Evolutionary conservation across 2,329 filamentous ascomycete genomes (phyloP), one percentile per base, ranked within the genome.

Genomic region (Phaeoacremonium minimum): DNA sequence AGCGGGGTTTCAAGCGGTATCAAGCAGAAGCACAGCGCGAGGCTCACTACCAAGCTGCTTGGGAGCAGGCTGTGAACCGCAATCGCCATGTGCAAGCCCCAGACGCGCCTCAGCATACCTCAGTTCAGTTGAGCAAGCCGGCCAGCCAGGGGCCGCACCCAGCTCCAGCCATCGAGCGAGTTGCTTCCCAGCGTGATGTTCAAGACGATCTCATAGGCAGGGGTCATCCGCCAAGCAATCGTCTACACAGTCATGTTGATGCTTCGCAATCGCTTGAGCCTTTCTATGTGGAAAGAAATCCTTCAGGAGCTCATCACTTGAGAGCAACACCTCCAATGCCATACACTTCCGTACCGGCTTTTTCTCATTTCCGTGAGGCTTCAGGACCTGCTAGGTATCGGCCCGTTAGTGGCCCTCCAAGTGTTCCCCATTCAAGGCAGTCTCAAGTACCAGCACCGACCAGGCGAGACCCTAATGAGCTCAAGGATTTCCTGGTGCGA

Each of bases 1-100:
- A 67, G 32, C 57, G 66, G 20, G 68, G 67, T 3, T 72, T 73
- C 41, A 63, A 64, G 44, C 57, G 69, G 43, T 72, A 72, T 35
- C 58, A 64, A 41, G 67, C 55, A 8, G 52, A 31, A 26, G 28
- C 36, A 11, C 20, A 16, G 12, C 9, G 33, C 19, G n/a, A n/a
- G n/a, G n/a, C 33, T 7, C 15, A 31, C 11, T 32, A 50, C 13
- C 50, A 50, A 7, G 39, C 45, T 32, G 46, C 51, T 6, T 61
- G 57, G 58, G 48, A 53, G 28, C 46, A 58, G 22, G 57, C 58
- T 6, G 38, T 55, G 15, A 48, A 53, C 33, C 47, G 53, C 22
- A 50, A 49, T 26, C 52, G 57, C 2, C 46, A 47, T 32, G 49
- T 47, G 15, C 41, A 42, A 8, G 18, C 41, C 16, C 35, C 30